Evolutionary conservation across 768 basidiomycete species (phyloP).

Genomic region (Hericium coralloides): DNA sequence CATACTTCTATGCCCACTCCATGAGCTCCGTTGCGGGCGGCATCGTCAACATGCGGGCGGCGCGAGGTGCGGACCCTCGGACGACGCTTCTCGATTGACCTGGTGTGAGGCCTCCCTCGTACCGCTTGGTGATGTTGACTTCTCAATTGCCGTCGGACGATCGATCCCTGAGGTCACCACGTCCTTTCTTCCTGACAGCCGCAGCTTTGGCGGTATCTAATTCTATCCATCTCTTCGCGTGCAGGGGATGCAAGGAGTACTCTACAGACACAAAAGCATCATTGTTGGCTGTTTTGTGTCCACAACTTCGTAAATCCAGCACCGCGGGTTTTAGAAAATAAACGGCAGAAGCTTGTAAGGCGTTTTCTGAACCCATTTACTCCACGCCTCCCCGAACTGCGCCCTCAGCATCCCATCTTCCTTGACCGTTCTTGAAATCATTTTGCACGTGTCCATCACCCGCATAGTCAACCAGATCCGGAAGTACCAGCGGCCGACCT

Average conservation of each 20-base stretch:
- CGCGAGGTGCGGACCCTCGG: conserved; percentile 26
- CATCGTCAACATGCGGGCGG: conserved; percentile 29
- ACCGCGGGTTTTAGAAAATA: not conserved
- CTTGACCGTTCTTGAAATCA: not conserved
- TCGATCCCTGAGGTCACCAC: no score
- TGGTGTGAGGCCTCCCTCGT: no score
- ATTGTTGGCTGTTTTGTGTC: no score
- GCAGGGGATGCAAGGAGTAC: no score
- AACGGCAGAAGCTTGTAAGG: not conserved
- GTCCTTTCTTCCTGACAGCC: no score
- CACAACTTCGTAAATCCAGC: no score
- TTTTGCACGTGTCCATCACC: no score
- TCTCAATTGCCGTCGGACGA: no score
- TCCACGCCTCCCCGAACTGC: conserved; percentile 1
- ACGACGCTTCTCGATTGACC: conserved; percentile 27
- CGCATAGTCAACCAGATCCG: not conserved
- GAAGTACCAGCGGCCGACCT: conserved; percentile 4
- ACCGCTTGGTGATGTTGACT: no score
- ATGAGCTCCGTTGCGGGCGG: conserved; percentile 31
- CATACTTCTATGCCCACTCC: conserved; percentile 30
- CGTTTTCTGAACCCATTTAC: not conserved
- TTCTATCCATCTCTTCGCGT: no score
- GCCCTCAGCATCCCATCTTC: conserved; percentile 1
- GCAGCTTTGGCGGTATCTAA: no score
- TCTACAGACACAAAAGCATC: no score